Evolutionary conservation across 371 early-diverging fungal species (phyloP).

Genomic region (Umbelopsis sp.): DNA sequence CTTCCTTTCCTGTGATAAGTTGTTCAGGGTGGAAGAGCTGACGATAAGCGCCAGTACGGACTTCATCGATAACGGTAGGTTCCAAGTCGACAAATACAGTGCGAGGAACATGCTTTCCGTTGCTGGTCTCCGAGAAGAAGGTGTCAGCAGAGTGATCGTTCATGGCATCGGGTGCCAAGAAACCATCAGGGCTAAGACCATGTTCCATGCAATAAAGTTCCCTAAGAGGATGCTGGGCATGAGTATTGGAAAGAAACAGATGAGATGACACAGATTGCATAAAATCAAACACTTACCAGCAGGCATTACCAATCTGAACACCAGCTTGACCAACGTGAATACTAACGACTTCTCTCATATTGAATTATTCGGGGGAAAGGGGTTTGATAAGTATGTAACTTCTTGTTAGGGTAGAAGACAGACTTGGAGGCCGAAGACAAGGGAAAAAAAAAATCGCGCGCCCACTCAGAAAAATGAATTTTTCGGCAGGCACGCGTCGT

Average conservation of each 20-base stretch:
- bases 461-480: background rate
- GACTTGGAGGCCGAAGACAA: conserved; percentile 20
- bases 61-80: conserved; percentile 97
- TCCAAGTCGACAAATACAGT: conserved; percentile 98
- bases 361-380: conserved; percentile 18
- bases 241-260: background rate
- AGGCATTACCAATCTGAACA: conserved; percentile 99
- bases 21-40: conserved; percentile 98
- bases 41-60: conserved; percentile 94
- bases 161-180: background rate
- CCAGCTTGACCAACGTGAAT: conserved; percentile 99
- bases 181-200: conserved; percentile 93
- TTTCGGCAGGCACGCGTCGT: too few species aligned
- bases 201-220: conserved; percentile 93
- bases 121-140: conserved; percentile 97
- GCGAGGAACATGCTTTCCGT: conserved; percentile 99
- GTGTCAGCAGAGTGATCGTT: conserved; percentile 59
- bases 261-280: background rate
- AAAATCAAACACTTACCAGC: conserved; percentile 84
- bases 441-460: conserved; percentile 2
- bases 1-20: conserved; percentile 98
- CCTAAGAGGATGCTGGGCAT: too few species aligned
- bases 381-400: conserved; percentile 28
- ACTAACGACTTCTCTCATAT: conserved; percentile 98
- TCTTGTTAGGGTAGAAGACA: conserved; percentile 39